Evolutionary conservation across 345 rosid species (phyloP).

Genomic region (Laguncularia racemosa): DNA sequence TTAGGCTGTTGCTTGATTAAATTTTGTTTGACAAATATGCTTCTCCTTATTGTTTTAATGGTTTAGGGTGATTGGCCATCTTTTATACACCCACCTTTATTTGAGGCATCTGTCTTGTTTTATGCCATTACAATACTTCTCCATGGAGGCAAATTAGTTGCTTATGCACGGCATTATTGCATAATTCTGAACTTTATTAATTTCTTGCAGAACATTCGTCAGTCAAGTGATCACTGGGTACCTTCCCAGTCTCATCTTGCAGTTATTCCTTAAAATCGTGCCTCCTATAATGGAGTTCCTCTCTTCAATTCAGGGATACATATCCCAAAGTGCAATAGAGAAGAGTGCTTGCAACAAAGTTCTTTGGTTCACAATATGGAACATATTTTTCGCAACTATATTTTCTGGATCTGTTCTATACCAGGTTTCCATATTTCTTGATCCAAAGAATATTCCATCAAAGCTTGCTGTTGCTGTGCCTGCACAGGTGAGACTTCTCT

Average conservation of each 20-base stretch:
- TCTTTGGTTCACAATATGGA: conserved; percentile 95
- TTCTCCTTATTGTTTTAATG: too few species aligned
- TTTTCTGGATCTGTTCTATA: conserved; percentile 77
- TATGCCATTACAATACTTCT: too few species aligned
- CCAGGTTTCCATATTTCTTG: conserved; percentile 57
- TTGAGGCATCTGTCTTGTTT: too few species aligned
- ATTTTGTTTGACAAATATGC: too few species aligned
- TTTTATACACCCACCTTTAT: too few species aligned
- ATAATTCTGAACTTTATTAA: conserved; percentile 9
- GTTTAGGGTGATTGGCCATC: too few species aligned
- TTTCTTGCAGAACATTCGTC: conserved; percentile 64
- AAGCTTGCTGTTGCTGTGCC: conserved; percentile 85
- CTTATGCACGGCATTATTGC: background rate
- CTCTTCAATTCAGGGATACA: conserved; percentile 87
- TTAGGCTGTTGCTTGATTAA: background rate
- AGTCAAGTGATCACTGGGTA: conserved; percentile 82
- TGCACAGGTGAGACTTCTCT: conserved; percentile 56
- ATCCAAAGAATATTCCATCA: conserved; percentile 63
- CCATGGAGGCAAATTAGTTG: background rate
- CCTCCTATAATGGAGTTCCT: conserved; percentile 93
- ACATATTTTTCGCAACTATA: conserved; percentile 83
- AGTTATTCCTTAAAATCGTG: conserved; percentile 61
- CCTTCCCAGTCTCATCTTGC: conserved; percentile 92
- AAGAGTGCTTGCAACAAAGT: conserved; percentile 93
- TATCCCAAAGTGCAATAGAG: conserved; percentile 72